A percentile compares a stretch with the other conserved stretches of the same genome.
These are phyloP conservation scores for Aethionema arabicum DNA, from an alignment of 345 rosid genomes.

Conservation along the genomic window DNA sequence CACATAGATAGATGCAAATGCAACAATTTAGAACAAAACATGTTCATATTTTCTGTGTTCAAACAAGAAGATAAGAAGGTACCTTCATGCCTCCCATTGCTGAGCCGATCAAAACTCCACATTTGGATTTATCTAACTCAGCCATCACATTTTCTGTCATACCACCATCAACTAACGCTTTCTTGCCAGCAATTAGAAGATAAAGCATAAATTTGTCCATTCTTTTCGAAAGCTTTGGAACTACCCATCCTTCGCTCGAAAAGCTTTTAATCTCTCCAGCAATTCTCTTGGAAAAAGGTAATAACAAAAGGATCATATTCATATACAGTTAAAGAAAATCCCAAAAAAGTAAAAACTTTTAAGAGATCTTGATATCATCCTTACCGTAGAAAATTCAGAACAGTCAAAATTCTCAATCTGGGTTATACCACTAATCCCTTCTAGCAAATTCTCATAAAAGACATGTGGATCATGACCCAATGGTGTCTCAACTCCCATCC, in stretches of 20 bases:
- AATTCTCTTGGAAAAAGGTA: slow-evolving; percentile 55
- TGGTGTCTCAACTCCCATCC: slow-evolving; percentile 84
- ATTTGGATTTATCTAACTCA: slow-evolving; percentile 71
- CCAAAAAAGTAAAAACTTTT: slow-evolving; percentile 8
- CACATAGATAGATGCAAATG: slow-evolving; percentile 3
- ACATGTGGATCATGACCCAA: slow-evolving; percentile 77
- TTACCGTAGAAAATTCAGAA: slow-evolving; percentile 73
- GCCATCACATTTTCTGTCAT: slow-evolving; percentile 73
- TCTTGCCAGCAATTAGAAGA: slow-evolving; percentile 90
- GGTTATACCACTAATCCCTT: slow-evolving; percentile 85
- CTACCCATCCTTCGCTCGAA: slow-evolving; percentile 84
- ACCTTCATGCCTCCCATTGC: slow-evolving; percentile 97
- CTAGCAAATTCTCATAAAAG: slow-evolving; percentile 81
- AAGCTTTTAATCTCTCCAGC: slow-evolving; percentile 89
- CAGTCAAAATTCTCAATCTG: slow-evolving; percentile 88
- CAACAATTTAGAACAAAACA: background rate
- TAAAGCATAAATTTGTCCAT: slow-evolving; percentile 98
- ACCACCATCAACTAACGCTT: slow-evolving; percentile 89
- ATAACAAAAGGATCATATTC: slow-evolving; percentile 2
- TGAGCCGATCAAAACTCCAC: slow-evolving; percentile 94
- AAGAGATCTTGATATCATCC: slow-evolving; percentile 16
- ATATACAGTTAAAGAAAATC: background rate
- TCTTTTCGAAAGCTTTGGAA: slow-evolving; percentile 83
- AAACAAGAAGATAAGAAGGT: slow-evolving; percentile 6
- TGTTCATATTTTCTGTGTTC: too few relatives aligned